Conservation (phyloP, 768 basidiomycete species). For the Mycena latifolia region DNA sequence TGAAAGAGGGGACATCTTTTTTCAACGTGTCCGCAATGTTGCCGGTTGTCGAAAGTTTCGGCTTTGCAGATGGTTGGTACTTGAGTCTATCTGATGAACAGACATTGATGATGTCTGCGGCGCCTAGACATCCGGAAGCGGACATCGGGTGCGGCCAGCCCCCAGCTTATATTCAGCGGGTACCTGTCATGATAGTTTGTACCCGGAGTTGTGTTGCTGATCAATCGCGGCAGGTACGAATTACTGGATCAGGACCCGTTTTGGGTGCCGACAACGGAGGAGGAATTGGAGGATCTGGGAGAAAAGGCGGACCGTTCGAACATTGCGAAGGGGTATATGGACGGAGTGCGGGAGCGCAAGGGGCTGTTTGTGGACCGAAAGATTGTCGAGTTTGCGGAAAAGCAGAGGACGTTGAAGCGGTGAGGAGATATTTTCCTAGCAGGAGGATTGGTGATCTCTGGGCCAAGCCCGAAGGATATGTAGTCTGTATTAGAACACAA, state of each 20-base stretch:
- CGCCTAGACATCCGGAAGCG: slow-evolving; percentile 90
- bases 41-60: slow-evolving; percentile 97
- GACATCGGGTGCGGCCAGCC: slow-evolving; percentile 97
- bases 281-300: slow-evolving; percentile 96
- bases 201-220: slow-evolving; percentile 28
- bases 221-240: slow-evolving; percentile 75
- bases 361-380: slow-evolving; percentile 97
- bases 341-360: slow-evolving; percentile 89
- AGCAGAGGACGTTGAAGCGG: slow-evolving; percentile 89
- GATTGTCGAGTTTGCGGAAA: slow-evolving; percentile 96
- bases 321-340: slow-evolving; percentile 94
- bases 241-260: slow-evolving; percentile 95
- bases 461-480: no score
- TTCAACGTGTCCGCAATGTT: slow-evolving; percentile 92
- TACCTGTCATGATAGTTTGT: slow-evolving; percentile 48
- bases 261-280: slow-evolving; percentile 98
- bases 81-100: neutral
- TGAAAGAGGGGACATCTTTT: slow-evolving; percentile 97
- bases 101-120: neutral
- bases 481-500: no score
- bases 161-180: slow-evolving; percentile 97
- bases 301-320: slow-evolving; percentile 96
- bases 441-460: no score
- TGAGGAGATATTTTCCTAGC: slow-evolving; percentile 36
- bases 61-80: slow-evolving; percentile 91